phyloP scores from a whole-genome alignment of 2,329 filamentous ascomycete genomes.

The Penicillium sp. region DNA sequence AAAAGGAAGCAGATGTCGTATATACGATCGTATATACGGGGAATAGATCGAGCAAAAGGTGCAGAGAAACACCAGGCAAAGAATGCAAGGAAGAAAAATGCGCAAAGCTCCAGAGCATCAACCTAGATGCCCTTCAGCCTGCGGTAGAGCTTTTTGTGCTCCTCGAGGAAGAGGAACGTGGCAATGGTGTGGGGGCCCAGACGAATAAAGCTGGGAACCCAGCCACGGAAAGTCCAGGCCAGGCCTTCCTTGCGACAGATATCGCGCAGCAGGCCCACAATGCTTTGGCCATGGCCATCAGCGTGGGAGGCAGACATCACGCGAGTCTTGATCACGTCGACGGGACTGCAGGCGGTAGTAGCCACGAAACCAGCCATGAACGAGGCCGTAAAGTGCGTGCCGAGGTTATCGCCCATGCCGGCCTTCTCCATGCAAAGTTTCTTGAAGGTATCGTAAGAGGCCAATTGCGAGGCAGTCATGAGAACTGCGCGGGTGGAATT shows the following conservation, averaged over 20 bases:
- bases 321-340: conserved; percentile 63
- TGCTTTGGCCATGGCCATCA: conserved; percentile 40
- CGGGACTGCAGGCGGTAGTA: conserved; percentile 62
- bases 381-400: conserved; percentile 59
- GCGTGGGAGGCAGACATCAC: conserved; percentile 55
- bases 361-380: conserved; percentile 62
- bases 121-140: conserved; percentile 43
- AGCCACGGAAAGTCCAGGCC: conserved; percentile 62
- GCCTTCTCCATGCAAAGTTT: conserved; percentile 50
- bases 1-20: conserved; percentile 10
- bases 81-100: neutral
- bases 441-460: conserved; percentile 63
- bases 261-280: conserved; percentile 49
- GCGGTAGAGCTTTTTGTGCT: conserved; percentile 62
- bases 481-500: conserved; percentile 60
- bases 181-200: conserved; percentile 63
- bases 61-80: conserved; percentile 5
- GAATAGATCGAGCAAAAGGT: conserved; percentile 8
- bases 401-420: conserved; percentile 52
- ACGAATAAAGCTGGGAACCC: conserved; percentile 63
- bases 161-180: conserved; percentile 63
- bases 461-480: conserved; percentile 62
- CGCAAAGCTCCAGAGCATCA: conserved; percentile 13
- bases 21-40: conserved; percentile 6
- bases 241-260: conserved; percentile 56